Base-by-base conservation (phyloP, 768 basidiomycete species). In the Paxillus ammoniavirescens region DNA sequence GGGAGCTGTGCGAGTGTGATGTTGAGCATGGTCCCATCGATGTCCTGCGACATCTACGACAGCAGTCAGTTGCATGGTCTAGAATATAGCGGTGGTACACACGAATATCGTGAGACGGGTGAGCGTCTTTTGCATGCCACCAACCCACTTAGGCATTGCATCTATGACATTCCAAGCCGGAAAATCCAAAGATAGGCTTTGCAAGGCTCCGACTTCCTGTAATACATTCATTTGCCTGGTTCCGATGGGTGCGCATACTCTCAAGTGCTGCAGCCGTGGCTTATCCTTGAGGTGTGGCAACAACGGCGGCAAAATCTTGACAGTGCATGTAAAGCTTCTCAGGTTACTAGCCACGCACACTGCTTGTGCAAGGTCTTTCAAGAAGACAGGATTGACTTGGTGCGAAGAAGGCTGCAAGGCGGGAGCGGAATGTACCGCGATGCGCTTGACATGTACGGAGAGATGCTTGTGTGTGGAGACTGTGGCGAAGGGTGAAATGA, bases 111-210 rank as follows among this genome's bases (percentile, higher is more conserved):
- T 82, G 58, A 91, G 70, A 30, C 70, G 76, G 2, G 73, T 76
- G 59, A 89, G 69, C 1, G 78, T 81, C 23, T 58, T 64, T 42
- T 68, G 68, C 45, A 85, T 63, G 26, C 62, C 61, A 7, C 61
- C 61, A 2, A 75, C 66, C 88, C 89, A 91, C 18, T 58, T 65
- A 9, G 88, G 84, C 17, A 91, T 62, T 7, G 73, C 58, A 61
- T 86, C 78, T 49, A 86, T 70, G 18, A 86, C 67, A 57, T 78
- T 80, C 83, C 84, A 84, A 3, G 82, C 82, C n/a, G 82, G 80
- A 47, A 68, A 74, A 47, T 89, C 82, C 26, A 91, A 68, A 5
- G 76, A 69, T 14, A 91, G 59, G 21, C 64, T 73, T 10, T 73
- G 72, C 31, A 89, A 64, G 0, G 43, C 66, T 66, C 17, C 56